Conservation (phyloP, 495 filamentous ascomycete genomes). For the Hypomontagnella monticulosa region DNA sequence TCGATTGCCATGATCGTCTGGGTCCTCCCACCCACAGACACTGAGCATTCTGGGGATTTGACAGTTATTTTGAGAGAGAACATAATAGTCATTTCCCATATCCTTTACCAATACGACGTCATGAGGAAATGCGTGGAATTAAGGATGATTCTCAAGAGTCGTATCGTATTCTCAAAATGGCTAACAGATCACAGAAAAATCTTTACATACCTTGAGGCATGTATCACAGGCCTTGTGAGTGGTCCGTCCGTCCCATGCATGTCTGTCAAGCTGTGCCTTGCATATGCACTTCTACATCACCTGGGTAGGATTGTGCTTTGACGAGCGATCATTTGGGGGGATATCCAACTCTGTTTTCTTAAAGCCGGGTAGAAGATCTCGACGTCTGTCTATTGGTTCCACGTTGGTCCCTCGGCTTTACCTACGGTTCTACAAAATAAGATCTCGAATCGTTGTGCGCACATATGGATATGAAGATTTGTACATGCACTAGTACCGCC, state of each 20-base stretch:
- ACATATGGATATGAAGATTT: background rate
- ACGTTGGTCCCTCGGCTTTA: constrained; percentile 17
- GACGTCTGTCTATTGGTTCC: constrained; percentile 9
- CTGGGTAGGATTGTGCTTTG: constrained; percentile 30
- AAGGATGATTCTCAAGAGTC: constrained; percentile 22
- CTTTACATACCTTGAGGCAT: constrained; percentile 3
- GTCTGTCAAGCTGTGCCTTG: constrained; percentile 36
- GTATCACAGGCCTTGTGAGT: constrained; percentile 16
- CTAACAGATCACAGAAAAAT: constrained; percentile 31
- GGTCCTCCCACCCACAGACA: constrained; percentile 26
- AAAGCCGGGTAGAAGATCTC: constrained; percentile 33
- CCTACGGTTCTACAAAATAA: constrained; percentile 8
- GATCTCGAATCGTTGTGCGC: constrained; percentile 6
- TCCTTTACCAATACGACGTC: constrained; percentile 6
- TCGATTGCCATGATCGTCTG: constrained; percentile 22
- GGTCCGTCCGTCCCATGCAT: constrained; percentile 38
- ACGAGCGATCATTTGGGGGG: constrained; percentile 17
- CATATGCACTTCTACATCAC: constrained; percentile 36
- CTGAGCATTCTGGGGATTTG: constrained; percentile 19
- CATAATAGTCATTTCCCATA: constrained; percentile 1
- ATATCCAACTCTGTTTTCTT: constrained; percentile 19
- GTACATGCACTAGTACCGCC: constrained; percentile 1
- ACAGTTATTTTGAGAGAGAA: background rate
- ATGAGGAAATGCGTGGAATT: constrained; percentile 15
- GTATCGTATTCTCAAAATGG: constrained; percentile 34